phyloP scores from a whole-genome alignment of 129 eudicot species.

The Silybum marianum region DNA sequence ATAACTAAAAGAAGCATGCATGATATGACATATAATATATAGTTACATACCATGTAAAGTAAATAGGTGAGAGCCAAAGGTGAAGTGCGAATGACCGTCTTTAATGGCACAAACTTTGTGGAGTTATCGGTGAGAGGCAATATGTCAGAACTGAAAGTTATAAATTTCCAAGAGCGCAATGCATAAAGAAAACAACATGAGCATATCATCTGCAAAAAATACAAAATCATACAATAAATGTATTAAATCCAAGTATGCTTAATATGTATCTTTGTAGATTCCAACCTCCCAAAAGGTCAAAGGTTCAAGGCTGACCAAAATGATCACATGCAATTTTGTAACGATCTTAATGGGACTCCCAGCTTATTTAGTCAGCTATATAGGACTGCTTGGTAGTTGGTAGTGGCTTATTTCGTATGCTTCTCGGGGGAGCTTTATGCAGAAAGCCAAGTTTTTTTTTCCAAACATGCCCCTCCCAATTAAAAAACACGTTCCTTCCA shows the following conservation, averaged over 20 bases:
- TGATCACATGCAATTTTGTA: background rate
- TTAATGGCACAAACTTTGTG: slow-evolving; percentile 58
- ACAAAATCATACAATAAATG: background rate
- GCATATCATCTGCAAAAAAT: slow-evolving; percentile 71
- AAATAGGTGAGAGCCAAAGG: slow-evolving; percentile 91
- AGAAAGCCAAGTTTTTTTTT: background rate
- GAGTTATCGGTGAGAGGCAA: slow-evolving; percentile 42
- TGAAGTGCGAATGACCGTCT: slow-evolving; percentile 65
- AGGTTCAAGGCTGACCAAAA: too few species aligned
- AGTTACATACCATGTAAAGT: slow-evolving; percentile 77
- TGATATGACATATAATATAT: background rate
- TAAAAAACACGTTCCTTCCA: background rate
- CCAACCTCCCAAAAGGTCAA: background rate
- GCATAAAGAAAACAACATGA: slow-evolving; percentile 78
- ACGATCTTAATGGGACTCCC: background rate
- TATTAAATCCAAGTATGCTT: background rate
- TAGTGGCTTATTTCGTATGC: background rate
- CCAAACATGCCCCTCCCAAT: background rate
- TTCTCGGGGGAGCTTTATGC: background rate
- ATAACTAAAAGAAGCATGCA: background rate
- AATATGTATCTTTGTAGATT: too few species aligned
- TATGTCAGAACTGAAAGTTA: slow-evolving; percentile 64
- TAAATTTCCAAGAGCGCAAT: slow-evolving; percentile 63
- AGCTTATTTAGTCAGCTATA: background rate
- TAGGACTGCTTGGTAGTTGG: background rate